Evolutionary conservation across 2,329 filamentous ascomycete species (phyloP), one percentile per base, ranked within the genome.

Genomic region (Cryoendolithus antarcticus): DNA sequence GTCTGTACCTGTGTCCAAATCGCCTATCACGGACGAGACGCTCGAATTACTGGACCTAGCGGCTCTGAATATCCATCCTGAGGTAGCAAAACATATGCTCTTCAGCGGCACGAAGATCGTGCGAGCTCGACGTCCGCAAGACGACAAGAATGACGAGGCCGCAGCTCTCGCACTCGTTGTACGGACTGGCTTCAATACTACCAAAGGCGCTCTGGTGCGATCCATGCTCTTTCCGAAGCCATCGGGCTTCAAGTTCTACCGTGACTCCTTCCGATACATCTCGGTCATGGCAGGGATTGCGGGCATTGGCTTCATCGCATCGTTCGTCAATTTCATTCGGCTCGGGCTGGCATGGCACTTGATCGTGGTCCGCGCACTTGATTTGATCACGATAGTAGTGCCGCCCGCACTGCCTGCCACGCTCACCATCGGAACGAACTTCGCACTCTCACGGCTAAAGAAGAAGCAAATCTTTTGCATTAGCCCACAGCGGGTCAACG

Each of bases 171-270:
- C 89, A 9, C 80, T 98, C 62, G 86, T 94, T 10, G 80, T 95
- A 21, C 77, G 91, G 45, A 98, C 88, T 2, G 91, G 91, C 2
- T 98, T 98, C 63, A 93, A 93, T 58, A 98, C 91, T 0, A 98
- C 91, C 2, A 98, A 98, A 59, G 91, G 91, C 15, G 85, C 91
- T 7, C 67, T 98, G 11, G 86, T 98, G 43, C 82, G 91, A 15
- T 96, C 91, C 1, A 98, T 98, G 89, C 73, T 98, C 30, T 98
- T 98, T 57, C 93, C 91, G 0, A 98, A 98, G 56, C 91, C 91
- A 1, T 94, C 89, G 1, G 89, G 89, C 0, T 98, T 98, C 74
- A 96, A 93, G 54, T 98, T 98, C 58, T 98, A 98, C 60, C 77
- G 86, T 32, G 91, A 98, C 60, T 95, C 89, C 0, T 98, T 98